Evolutionary conservation across 495 filamentous ascomycete species (phyloP).

Genomic region (Penicillium cosmopolitanum): DNA sequence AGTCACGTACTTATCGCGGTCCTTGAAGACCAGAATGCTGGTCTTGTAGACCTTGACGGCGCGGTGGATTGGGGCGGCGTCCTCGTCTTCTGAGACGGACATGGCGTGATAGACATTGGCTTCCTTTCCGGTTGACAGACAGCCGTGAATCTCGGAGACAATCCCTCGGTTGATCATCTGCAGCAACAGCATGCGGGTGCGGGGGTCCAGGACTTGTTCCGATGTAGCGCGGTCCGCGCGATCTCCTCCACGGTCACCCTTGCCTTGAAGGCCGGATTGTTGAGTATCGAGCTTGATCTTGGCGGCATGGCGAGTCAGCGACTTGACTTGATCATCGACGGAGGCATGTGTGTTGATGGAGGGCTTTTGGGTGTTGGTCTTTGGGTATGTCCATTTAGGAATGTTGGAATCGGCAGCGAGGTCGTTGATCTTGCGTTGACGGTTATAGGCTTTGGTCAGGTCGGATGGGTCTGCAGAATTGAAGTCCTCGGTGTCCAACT

Average conservation of each 20-base stretch:
- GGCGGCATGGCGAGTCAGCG: slow-evolving; percentile 80
- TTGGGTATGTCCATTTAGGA: slow-evolving; percentile 63
- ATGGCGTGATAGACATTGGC: slow-evolving; percentile 93
- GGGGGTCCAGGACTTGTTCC: slow-evolving; percentile 91
- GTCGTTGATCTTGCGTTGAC: slow-evolving; percentile 68
- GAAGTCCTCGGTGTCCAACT: slow-evolving; percentile 62
- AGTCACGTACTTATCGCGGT: slow-evolving; percentile 90
- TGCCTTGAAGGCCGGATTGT: slow-evolving; percentile 57
- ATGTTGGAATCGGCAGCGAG: slow-evolving; percentile 57
- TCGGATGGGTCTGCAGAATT: slow-evolving; percentile 64
- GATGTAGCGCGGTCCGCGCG: slow-evolving; percentile 90
- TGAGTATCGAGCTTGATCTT: slow-evolving; percentile 82
- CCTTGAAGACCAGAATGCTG: slow-evolving; percentile 93
- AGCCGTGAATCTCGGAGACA: slow-evolving; percentile 85
- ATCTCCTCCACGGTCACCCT: slow-evolving; percentile 60
- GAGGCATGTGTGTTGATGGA: slow-evolving; percentile 74
- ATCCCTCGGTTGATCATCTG: slow-evolving; percentile 90
- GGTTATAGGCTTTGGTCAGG: slow-evolving; percentile 89
- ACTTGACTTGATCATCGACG: slow-evolving; percentile 85
- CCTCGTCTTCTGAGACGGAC: slow-evolving; percentile 48
- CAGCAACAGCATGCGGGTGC: slow-evolving; percentile 91
- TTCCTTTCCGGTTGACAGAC: slow-evolving; percentile 94
- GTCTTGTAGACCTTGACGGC: slow-evolving; percentile 99
- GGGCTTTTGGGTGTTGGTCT: slow-evolving; percentile 83
- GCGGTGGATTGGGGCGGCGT: slow-evolving; percentile 58